Evolutionary conservation across 75 land plant species (phyloP), one percentile per base, ranked within the genome.

Genomic region (Larix kaempferi): DNA sequence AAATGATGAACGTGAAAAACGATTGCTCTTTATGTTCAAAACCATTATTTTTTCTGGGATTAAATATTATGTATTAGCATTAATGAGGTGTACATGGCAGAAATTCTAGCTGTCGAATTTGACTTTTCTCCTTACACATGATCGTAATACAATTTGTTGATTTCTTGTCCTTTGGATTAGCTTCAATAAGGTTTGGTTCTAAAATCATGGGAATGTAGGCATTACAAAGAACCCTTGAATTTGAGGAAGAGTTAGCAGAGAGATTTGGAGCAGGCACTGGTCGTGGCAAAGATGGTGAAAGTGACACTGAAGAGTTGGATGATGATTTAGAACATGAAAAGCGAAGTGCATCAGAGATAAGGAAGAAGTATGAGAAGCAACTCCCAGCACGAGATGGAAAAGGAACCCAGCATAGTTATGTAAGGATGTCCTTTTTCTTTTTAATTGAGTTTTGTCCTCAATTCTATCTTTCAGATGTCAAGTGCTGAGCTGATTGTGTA

Each of bases 221-320:
- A 56, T 59, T 56, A 25, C 97, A 97, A 78, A 80, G 98, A 75
- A 97, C 99, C 49, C 79, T 92, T 58, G 99, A 97, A 80, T 94
- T 97, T 86, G 99, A 97, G 85, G 93, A 97, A 76, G 99, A 97
- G 81, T 82, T 94, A 76, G 98, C 98, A 11, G 93, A 88, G 73
- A 91, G 91, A 58, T 98, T 98, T 86, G 91, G 99, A 57, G 96
- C 89, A 74, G 91, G 87, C 12, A 76, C 26, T 27, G 63, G 84
- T 65, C 83, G 65, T 67, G 79, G 73, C 17, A 88, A 56, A 77
- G 91, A 90, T 74, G 74, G 22, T 13, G 90, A 81, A 35, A 81
- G 56, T 84, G 90, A 90, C 37, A 76, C 44, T 58, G 99, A 93
- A 74, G 99, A 91, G 76, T 73, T 81, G 59, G 91, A 89, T 63